Evolutionary conservation across 1,284 basidiomycete species (phyloP).

Genomic region (Peniophora sp.): DNA sequence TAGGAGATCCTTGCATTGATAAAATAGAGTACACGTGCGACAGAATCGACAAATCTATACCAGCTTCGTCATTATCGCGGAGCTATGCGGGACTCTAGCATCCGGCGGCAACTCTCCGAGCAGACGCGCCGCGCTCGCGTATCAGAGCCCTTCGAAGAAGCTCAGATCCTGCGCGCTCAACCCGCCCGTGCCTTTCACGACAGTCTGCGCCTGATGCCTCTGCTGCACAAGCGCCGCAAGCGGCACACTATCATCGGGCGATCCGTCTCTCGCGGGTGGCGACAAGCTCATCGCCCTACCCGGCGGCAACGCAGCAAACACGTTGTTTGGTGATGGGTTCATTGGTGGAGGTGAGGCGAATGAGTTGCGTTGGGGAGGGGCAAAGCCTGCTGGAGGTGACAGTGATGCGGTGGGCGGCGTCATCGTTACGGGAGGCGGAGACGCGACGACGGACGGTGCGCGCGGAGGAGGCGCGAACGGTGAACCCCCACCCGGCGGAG

Average conservation of each 20-base stretch:
- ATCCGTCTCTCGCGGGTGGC: conserved; percentile 7
- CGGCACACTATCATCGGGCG: background rate
- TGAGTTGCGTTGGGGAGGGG: background rate
- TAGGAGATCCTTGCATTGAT: too few species aligned
- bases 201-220: conserved; percentile 7
- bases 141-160: conserved; percentile 62
- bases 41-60: too few species aligned
- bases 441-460: too few species aligned
- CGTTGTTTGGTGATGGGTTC: background rate
- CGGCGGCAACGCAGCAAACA: background rate
- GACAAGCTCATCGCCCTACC: background rate
- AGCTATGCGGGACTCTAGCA: too few species aligned
- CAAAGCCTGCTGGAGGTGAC: background rate
- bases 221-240: conserved; percentile 8
- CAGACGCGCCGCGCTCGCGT: too few species aligned
- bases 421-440: background rate
- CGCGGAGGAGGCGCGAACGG: background rate
- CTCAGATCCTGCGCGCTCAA: conserved; percentile 65
- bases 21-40: too few species aligned
- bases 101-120: too few species aligned
- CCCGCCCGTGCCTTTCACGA: conserved; percentile 32
- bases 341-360: conserved; percentile 1
- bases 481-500: background rate
- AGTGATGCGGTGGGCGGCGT: background rate
- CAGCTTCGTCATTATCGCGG: too few species aligned